Percentiles rank a stretch among this genome's conserved stretches.
Conservation (phyloP, 2,329 filamentous ascomycete genomes). For the Phialophora expanda region DNA sequence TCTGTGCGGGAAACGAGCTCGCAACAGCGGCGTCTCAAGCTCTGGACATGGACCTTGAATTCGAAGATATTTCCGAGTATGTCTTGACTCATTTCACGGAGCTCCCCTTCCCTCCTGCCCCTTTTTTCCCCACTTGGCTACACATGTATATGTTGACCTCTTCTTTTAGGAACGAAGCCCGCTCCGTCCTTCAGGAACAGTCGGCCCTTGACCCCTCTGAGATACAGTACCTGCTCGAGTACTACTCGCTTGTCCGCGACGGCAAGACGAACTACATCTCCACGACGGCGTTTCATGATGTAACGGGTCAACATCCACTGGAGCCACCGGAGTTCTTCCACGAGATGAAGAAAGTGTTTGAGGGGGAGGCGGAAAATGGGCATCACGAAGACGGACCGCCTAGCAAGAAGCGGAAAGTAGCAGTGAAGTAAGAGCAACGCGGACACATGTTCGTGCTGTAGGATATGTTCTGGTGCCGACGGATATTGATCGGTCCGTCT, state of each 20-base stretch:
- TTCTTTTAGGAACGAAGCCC: background rate
- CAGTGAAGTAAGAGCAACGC: background rate
- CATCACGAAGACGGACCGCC: background rate
- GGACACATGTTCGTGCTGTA: background rate
- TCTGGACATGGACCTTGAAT: background rate
- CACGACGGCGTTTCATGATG: conserved; percentile 57
- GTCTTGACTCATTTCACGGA: background rate
- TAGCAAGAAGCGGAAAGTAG: background rate
- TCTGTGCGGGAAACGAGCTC: background rate
- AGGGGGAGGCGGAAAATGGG: background rate
- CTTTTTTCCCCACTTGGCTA: background rate
- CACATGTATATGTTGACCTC: background rate
- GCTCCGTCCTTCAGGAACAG: background rate
- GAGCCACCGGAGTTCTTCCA: conserved; percentile 58
- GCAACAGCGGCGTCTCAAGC: background rate
- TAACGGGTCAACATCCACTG: conserved; percentile 55
- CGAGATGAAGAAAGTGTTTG: conserved; percentile 31
- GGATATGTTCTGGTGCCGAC: background rate
- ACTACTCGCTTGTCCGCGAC: conserved; percentile 59
- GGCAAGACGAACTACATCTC: conserved; percentile 62
- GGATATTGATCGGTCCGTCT: background rate
- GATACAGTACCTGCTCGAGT: conserved; percentile 55
- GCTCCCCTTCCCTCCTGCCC: background rate
- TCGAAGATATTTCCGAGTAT: background rate
- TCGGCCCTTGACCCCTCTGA: background rate